Evolutionary conservation across 768 basidiomycete species (phyloP).

Genomic region (Serpula lacrymans): DNA sequence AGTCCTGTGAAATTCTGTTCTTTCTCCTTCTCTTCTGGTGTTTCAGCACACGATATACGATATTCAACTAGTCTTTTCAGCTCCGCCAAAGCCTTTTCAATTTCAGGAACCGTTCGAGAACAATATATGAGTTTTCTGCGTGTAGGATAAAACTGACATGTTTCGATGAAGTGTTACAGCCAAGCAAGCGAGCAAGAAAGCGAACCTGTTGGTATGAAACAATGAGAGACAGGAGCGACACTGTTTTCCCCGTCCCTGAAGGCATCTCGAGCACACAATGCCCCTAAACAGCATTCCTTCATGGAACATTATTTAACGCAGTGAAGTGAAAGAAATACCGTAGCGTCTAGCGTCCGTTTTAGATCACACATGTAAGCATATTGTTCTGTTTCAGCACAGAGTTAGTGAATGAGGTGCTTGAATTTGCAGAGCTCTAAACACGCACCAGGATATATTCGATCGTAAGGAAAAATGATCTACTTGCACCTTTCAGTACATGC

Average conservation of each 20-base stretch:
- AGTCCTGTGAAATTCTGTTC: conserved; percentile 84
- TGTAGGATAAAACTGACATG: conserved; percentile 79
- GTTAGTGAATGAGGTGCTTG: conserved; percentile 7
- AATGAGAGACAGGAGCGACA: conserved; percentile 91
- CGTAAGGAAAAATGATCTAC: conserved; percentile 89
- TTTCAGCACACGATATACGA: conserved; percentile 69
- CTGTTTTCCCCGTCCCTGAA: conserved; percentile 98
- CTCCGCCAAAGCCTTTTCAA: conserved; percentile 96
- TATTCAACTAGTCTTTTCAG: conserved; percentile 92
- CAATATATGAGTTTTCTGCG: conserved; percentile 96
- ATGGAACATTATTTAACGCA: background rate
- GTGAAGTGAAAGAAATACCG: conserved; percentile 52
- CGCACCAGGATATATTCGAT: conserved; percentile 92
- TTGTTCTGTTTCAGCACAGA: conserved; percentile 70
- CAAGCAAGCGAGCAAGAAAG: background rate
- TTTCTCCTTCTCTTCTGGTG: conserved; percentile 68
- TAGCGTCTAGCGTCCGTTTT: conserved; percentile 93
- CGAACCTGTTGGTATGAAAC: conserved; percentile 94
- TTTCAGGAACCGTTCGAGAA: conserved; percentile 98
- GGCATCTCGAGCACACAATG: conserved; percentile 99
- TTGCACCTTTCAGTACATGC: conserved; percentile 7
- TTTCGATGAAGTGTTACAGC: background rate
- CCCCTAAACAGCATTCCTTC: conserved; percentile 62
- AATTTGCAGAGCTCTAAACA: conserved; percentile 4
- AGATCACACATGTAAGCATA: conserved; percentile 99